Conservation (phyloP, 1,284 basidiomycete species). For the Acaromyces ingoldii region DNA sequence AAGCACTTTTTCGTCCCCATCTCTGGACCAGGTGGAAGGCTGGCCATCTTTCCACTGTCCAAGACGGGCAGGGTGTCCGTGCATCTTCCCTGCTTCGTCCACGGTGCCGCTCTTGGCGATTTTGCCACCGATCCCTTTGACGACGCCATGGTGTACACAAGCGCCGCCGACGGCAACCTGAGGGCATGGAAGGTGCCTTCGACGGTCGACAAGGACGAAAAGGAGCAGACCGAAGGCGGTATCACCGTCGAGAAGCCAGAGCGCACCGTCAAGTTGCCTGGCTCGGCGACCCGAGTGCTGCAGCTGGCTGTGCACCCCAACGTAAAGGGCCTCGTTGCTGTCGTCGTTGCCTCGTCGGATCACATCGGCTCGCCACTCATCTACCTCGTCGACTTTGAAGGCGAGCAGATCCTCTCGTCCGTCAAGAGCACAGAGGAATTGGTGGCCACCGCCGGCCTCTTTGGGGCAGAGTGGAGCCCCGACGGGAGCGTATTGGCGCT, state of each 20-base stretch:
- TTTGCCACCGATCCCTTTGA: constrained; percentile 5
- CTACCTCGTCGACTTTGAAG: constrained; percentile 11
- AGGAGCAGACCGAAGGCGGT: background rate
- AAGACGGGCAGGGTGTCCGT: constrained; percentile 7
- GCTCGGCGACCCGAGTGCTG: too few relatives aligned
- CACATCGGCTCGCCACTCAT: too few relatives aligned
- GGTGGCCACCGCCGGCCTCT: too few relatives aligned
- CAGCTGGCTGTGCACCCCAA: too few relatives aligned
- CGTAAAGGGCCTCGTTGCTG: constrained; percentile 9
- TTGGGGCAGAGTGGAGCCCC: constrained; percentile 43
- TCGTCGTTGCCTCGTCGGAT: constrained; percentile 2
- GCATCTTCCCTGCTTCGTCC: background rate
- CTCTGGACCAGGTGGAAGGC: constrained; percentile 9
- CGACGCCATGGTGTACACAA: background rate
- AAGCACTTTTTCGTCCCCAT: constrained; percentile 7
- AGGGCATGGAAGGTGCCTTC: constrained; percentile 6
- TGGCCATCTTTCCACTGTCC: constrained; percentile 7
- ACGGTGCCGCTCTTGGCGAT: background rate
- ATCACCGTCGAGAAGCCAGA: too few relatives aligned
- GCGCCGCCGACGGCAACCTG: constrained; percentile 5
- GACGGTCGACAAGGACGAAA: constrained; percentile 7
- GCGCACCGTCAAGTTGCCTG: too few relatives aligned
- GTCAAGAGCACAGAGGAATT: too few relatives aligned
- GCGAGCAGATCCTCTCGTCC: too few relatives aligned
- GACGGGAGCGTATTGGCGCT: constrained; percentile 52